A percentile compares a stretch with the other conserved stretches of the same genome.
These are phyloP conservation scores for Serendipita indica DNA, from an alignment of 768 basidiomycete species.

Conservation along the genomic window DNA sequence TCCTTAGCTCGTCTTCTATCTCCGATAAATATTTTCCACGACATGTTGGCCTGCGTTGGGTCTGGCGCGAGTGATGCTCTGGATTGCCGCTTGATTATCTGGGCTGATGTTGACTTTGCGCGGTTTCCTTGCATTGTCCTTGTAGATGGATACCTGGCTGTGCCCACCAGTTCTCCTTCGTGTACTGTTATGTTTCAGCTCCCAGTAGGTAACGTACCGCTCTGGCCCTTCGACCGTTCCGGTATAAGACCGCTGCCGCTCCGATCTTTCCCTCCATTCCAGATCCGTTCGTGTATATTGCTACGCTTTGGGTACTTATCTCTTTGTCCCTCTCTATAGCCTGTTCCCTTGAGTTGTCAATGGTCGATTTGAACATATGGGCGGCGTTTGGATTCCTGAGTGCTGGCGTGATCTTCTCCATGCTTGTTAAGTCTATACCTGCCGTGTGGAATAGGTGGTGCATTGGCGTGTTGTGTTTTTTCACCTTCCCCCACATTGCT, in stretches of 20 bases:
- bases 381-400: neutral
- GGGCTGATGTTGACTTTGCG: too few relatives aligned
- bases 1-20: too few relatives aligned
- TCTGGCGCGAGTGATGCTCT: too few relatives aligned
- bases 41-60: too few relatives aligned
- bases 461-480: constrained; percentile 15
- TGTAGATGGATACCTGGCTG: too few relatives aligned
- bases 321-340: neutral
- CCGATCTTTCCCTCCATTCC: constrained; percentile 11
- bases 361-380: neutral
- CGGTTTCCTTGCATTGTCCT: too few relatives aligned
- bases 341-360: neutral
- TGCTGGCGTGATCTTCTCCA: constrained; percentile 15
- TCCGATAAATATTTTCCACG: too few relatives aligned
- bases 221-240: neutral
- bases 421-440: constrained; percentile 2
- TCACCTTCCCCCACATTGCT: neutral
- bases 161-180: constrained; percentile 5
- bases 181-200: neutral
- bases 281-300: constrained; percentile 10
- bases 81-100: too few relatives aligned
- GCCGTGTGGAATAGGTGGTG: constrained; percentile 16
- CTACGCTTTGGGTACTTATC: neutral
- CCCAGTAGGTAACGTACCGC: neutral
- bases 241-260: constrained; percentile 11